Evolutionary conservation across 2,329 filamentous ascomycete species (phyloP).

Genomic region (Herpotrichia juniperi): DNA sequence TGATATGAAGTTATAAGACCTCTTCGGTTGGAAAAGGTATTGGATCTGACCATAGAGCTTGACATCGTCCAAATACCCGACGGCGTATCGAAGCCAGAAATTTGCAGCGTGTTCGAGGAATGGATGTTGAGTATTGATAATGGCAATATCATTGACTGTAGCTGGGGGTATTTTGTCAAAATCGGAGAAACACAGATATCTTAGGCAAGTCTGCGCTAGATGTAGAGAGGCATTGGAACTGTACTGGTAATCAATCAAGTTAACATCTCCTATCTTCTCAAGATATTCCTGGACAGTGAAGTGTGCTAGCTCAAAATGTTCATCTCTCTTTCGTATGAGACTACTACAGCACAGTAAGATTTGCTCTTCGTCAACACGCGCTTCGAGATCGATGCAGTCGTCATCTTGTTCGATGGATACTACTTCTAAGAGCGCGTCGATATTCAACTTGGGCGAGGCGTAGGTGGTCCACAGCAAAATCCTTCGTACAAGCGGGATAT

Average conservation of each 20-base stretch:
- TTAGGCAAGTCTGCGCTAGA: neutral
- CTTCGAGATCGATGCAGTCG: conserved; percentile 6
- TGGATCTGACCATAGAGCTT: neutral
- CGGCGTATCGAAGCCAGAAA: neutral
- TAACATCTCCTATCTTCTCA: neutral
- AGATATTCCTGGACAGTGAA: conserved; percentile 17
- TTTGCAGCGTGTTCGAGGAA: neutral
- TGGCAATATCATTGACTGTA: neutral
- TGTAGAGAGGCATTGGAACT: neutral
- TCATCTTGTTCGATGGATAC: conserved; percentile 13
- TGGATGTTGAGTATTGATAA: neutral
- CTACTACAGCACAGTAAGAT: conserved; percentile 13
- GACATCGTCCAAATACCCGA: neutral
- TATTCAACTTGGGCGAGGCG: neutral
- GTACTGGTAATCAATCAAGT: neutral
- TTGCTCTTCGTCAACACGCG: conserved; percentile 9
- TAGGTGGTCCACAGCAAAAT: conserved; percentile 11
- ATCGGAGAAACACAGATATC: neutral
- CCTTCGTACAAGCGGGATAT: conserved; percentile 1
- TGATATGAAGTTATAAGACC: neutral
- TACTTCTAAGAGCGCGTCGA: conserved; percentile 9
- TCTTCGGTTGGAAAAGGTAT: neutral
- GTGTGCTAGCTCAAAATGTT: conserved; percentile 10
- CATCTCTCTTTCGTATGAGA: conserved; percentile 9
- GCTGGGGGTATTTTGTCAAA: neutral